Evolutionary conservation across 2,329 filamentous ascomycete species (phyloP).

Genomic region (Colletotrichum zoysiae): DNA sequence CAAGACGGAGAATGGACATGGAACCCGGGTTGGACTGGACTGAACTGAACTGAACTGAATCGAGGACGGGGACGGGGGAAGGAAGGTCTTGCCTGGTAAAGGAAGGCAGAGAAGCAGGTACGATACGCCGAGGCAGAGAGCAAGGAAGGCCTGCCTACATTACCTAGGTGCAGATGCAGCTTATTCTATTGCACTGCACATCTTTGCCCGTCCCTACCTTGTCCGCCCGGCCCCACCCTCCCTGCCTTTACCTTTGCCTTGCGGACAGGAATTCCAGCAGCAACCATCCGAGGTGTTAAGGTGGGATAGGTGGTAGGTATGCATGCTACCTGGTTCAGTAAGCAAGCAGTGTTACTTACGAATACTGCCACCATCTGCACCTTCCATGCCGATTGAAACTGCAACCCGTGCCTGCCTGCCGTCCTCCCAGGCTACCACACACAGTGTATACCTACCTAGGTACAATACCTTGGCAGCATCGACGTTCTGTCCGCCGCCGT

Average conservation of each 20-base stretch:
- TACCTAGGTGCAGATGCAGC: background rate
- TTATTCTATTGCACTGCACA: constrained; percentile 6
- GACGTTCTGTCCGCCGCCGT: constrained; percentile 19
- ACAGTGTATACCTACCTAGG: background rate
- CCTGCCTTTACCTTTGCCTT: too few relatives aligned
- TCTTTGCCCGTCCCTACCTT: constrained; percentile 24
- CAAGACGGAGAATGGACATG: constrained; percentile 1
- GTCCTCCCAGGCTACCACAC: background rate
- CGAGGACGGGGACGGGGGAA: too few relatives aligned
- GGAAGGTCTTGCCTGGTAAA: too few relatives aligned
- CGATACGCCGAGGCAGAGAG: background rate
- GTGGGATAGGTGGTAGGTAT: too few relatives aligned
- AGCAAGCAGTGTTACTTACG: background rate
- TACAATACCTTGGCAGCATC: background rate
- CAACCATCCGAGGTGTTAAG: too few relatives aligned
- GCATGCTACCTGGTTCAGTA: background rate
- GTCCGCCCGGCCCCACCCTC: too few relatives aligned
- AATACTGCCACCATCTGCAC: background rate
- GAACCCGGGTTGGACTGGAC: background rate
- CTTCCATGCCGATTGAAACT: background rate
- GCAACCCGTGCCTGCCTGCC: constrained; percentile 4
- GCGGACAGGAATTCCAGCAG: background rate
- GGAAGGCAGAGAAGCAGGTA: background rate
- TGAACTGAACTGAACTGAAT: background rate
- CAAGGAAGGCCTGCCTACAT: constrained; percentile 8